phyloP scores from a whole-genome alignment of 2,329 filamentous ascomycete species.

The Juglanconis juglandina region DNA sequence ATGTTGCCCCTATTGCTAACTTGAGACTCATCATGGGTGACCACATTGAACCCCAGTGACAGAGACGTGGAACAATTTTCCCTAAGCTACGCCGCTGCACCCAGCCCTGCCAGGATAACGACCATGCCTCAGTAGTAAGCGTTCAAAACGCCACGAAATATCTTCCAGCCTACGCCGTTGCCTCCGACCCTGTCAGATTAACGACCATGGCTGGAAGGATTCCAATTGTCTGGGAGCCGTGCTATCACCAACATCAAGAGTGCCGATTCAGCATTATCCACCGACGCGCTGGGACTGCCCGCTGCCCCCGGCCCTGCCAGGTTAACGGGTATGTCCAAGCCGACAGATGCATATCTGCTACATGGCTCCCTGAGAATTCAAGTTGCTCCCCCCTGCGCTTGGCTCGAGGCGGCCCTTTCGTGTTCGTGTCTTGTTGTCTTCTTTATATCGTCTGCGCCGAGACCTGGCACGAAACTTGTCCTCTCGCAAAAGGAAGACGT shows the following conservation, averaged over 20 bases:
- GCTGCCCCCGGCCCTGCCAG: neutral
- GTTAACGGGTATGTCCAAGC: neutral
- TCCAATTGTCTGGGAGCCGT: neutral
- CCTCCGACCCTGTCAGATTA: neutral
- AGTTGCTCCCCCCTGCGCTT: neutral
- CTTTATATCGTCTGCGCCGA: no score
- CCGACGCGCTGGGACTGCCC: neutral
- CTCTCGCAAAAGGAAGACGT: no score
- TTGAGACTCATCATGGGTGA: neutral
- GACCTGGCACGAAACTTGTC: no score
- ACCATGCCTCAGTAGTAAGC: neutral
- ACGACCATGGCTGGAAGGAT: neutral
- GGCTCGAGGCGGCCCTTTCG: neutral
- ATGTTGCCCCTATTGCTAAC: no score
- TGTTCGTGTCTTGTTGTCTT: neutral
- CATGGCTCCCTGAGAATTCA: neutral
- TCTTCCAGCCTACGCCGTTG: neutral
- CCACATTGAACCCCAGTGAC: neutral
- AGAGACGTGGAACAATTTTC: neutral
- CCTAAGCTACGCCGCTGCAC: neutral
- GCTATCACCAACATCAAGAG: neutral
- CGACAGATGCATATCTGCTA: neutral
- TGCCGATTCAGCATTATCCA: neutral
- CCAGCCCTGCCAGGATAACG: conserved; percentile 5
- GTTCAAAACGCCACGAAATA: neutral